phyloP scores from a whole-genome alignment of 2,329 filamentous ascomycete genomes.

The Trichoderma afroharzianum region DNA sequence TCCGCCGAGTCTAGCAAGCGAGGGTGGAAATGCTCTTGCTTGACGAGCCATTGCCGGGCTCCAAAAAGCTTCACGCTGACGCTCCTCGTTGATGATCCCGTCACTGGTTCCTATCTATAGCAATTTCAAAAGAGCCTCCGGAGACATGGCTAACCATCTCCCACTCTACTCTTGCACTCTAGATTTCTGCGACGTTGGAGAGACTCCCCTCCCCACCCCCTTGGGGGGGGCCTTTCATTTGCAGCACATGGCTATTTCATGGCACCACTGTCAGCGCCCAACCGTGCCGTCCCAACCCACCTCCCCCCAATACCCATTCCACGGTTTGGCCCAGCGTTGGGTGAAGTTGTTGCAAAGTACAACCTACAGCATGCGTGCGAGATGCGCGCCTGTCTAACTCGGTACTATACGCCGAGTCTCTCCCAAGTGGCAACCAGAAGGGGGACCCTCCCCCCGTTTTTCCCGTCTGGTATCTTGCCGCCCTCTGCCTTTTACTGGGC shows the following conservation, averaged over 20 bases:
- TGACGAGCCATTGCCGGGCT: neutral
- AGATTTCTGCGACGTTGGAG: neutral
- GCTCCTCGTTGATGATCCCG: neutral
- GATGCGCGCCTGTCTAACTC: neutral
- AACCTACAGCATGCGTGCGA: neutral
- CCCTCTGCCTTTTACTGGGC: neutral
- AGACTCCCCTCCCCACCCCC: neutral
- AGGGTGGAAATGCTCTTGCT: neutral
- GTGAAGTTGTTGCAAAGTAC: neutral
- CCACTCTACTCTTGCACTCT: neutral
- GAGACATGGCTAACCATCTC: neutral
- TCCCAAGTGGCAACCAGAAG: neutral
- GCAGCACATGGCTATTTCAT: constrained; percentile 9
- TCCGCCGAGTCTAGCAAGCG: constrained; percentile 14
- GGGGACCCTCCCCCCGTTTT: neutral
- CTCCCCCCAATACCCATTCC: neutral
- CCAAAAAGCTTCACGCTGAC: constrained; percentile 4
- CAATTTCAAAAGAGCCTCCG: neutral
- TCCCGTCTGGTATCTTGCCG: neutral
- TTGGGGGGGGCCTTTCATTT: neutral
- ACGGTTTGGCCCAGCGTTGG: neutral
- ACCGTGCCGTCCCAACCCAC: constrained; percentile 14
- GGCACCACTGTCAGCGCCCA: constrained; percentile 11
- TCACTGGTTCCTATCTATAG: neutral
- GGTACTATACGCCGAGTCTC: neutral